phyloP scores from a whole-genome alignment of 352 stramenopile genomes.

The Globisporangium solare region DNA sequence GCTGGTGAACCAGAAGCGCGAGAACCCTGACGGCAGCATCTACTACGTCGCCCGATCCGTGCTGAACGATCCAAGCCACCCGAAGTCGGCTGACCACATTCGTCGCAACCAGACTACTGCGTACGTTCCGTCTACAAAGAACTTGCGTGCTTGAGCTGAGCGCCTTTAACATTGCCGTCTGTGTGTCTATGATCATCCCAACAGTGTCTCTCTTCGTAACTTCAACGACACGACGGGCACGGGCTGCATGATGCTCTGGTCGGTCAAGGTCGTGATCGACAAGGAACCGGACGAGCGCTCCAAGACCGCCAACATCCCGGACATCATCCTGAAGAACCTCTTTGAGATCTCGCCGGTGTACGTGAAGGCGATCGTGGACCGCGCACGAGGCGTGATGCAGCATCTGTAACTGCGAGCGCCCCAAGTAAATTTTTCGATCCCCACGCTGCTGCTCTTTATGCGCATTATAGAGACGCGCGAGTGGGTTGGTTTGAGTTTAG shows the following conservation, averaged over 20 bases:
- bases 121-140: constrained; percentile 34
- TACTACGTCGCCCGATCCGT: constrained; percentile 63
- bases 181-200: constrained; percentile 3
- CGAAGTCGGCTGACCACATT: constrained; percentile 58
- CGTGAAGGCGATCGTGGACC: constrained; percentile 81
- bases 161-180: neutral
- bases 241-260: constrained; percentile 77
- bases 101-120: constrained; percentile 73
- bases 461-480: neutral
- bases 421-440: neutral
- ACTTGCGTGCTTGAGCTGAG: neutral
- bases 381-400: constrained; percentile 43
- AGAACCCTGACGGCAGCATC: constrained; percentile 68
- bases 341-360: constrained; percentile 84
- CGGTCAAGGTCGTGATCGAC: constrained; percentile 77
- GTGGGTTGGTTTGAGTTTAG: constrained; percentile 7
- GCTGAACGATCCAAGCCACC: constrained; percentile 64
- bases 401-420: constrained; percentile 26
- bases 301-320: constrained; percentile 76
- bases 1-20: constrained; percentile 71
- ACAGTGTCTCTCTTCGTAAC: constrained; percentile 72
- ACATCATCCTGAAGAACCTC: constrained; percentile 87
- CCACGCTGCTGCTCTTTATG: no score
- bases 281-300: constrained; percentile 67
- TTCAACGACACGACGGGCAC: constrained; percentile 68